phyloP scores from a whole-genome alignment of 1,139 yeast genomes.

The Williopsis jadinii region DNA sequence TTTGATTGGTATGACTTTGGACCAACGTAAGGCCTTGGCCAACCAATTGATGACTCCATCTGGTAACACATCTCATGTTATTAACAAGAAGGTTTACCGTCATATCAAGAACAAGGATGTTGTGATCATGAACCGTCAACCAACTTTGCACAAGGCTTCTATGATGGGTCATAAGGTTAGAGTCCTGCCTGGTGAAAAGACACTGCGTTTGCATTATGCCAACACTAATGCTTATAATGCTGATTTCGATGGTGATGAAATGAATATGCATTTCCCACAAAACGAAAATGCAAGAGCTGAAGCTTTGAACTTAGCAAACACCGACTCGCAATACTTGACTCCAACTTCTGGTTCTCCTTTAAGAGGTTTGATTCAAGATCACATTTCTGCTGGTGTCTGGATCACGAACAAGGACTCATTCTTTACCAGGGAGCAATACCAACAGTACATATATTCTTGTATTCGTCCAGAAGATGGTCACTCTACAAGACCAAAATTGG shows the following conservation, averaged over 20 bases:
- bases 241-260: conserved; percentile 99
- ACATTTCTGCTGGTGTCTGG: conserved; percentile 98
- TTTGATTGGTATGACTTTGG: conserved; percentile 80
- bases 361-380: conserved; percentile 98
- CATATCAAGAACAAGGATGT: conserved; percentile 94
- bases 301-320: conserved; percentile 89
- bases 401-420: conserved; percentile 87
- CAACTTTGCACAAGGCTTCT: conserved; percentile 97
- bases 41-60: conserved; percentile 91
- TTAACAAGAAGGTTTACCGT: conserved; percentile 88
- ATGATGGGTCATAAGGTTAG: conserved; percentile 99
- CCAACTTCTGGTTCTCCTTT: conserved; percentile 98
- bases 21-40: conserved; percentile 94
- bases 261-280: conserved; percentile 99
- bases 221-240: conserved; percentile 99
- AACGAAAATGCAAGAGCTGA: conserved; percentile 97
- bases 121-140: conserved; percentile 98
- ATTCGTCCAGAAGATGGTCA: conserved; percentile 99
- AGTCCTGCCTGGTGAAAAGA: conserved; percentile 95
- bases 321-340: conserved; percentile 94
- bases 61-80: conserved; percentile 39
- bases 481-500: conserved; percentile 60
- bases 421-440: conserved; percentile 87
- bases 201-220: conserved; percentile 94
- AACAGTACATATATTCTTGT: conserved; percentile 90